Evolutionary conservation across 2,329 filamentous ascomycete species (phyloP), one percentile per base, ranked within the genome.

Genomic region (Setomelanomma holmii): DNA sequence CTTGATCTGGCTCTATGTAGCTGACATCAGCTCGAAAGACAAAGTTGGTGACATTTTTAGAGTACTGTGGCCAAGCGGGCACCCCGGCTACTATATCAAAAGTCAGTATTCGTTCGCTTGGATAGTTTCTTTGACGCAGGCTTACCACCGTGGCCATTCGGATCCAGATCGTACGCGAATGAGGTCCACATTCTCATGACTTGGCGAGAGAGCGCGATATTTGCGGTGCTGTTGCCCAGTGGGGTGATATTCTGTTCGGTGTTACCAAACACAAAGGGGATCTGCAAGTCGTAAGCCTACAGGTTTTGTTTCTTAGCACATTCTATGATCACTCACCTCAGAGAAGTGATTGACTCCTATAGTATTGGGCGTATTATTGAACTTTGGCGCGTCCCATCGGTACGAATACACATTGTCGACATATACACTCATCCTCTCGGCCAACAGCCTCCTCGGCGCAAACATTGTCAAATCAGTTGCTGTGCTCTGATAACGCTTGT

Each of bases 161-260:
- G 68, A 45, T 71, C 39, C 4, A 71, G 39, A 34, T 67, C 66
- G 21, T 70, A 64, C 1, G 60, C 64, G 35, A 71, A 71, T 2
- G 67, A 61, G 0, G 66, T 63, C 68, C 68, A 71, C 66, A 69
- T 71, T 17, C 68, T 54, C 41, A 63, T 68, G 3, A 71, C 63
- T 0, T 67, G 40, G 5, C 60, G 51, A 0, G 66, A 69, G n/a
- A 69, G 51, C 11, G 42, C 48, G 2, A 64, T 23, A 6, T 69
- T 65, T 22, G 53, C 64, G 1, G 61, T 43, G 19, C 48, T 60
- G 4, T 68, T 67, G 0, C 67, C 67, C 12, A 70, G 45, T 0
- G 66, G 67, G 1, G 67, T 70, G 6, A 70, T 58, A 5, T 53
- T 55, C 40, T 69, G 67, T 20, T 66, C 41, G 0, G 58, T 58